Evolutionary conservation across 2,329 filamentous ascomycete genomes (phyloP).

Genomic region (Alternaria postmessia): DNA sequence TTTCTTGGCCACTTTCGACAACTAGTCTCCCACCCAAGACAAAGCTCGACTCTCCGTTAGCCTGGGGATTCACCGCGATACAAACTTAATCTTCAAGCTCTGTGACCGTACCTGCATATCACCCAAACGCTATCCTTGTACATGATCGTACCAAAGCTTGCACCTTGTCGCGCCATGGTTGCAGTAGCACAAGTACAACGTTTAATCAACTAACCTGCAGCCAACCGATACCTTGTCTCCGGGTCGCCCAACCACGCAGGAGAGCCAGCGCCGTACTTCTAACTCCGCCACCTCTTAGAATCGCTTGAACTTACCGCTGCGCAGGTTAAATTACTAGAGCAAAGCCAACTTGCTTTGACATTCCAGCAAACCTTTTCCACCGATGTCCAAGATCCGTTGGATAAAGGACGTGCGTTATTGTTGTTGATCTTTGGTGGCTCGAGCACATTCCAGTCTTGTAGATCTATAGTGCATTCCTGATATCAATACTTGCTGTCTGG

Average conservation of each 20-base stretch:
- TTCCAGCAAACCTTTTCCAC: not conserved
- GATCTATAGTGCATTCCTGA: not conserved
- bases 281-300: not conserved
- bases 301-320: not conserved
- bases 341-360: not conserved
- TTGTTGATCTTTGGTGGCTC: not conserved
- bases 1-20: not conserved
- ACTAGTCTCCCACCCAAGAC: too few species aligned
- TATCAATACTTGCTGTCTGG: not conserved
- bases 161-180: not conserved
- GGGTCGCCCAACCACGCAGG: not conserved
- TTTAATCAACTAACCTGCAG: too few species aligned
- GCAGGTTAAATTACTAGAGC: not conserved
- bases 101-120: not conserved
- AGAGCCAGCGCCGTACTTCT: not conserved
- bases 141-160: not conserved
- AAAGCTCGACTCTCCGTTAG: not conserved
- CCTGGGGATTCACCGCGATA: not conserved
- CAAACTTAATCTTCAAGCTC: not conserved
- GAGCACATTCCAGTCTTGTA: not conserved
- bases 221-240: too few species aligned
- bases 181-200: not conserved
- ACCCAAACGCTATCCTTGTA: not conserved
- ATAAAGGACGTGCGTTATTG: not conserved
- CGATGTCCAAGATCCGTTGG: not conserved